Evolutionary conservation across 768 basidiomycete species (phyloP).

Genomic region (Suillus hirtellus): DNA sequence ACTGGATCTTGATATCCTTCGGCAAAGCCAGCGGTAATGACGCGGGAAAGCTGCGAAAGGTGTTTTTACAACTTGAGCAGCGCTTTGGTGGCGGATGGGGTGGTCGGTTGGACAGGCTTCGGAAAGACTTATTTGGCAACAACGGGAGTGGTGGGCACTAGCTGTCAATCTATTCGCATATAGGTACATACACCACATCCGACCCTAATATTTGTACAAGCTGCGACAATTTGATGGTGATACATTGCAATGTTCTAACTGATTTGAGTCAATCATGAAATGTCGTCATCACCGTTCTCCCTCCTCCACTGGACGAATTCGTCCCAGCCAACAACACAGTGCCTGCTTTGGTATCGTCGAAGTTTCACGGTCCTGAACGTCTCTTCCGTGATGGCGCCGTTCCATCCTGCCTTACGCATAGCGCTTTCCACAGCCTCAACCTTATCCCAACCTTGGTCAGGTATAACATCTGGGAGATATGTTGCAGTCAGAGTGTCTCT

Average conservation of each 20-base stretch:
- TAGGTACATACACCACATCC: slow-evolving; percentile 10
- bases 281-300: slow-evolving; percentile 40
- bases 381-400: slow-evolving; percentile 78
- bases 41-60: slow-evolving; percentile 46
- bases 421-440: slow-evolving; percentile 88
- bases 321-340: slow-evolving; percentile 67
- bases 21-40: slow-evolving; percentile 59
- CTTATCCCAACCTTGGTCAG: slow-evolving; percentile 93
- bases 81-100: slow-evolving; percentile 51
- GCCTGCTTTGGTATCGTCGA: slow-evolving; percentile 79
- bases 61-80: slow-evolving; percentile 57
- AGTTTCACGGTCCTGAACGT: slow-evolving; percentile 73
- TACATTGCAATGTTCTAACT: slow-evolving; percentile 3
- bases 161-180: slow-evolving; percentile 9
- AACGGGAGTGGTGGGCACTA: slow-evolving; percentile 7
- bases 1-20: slow-evolving; percentile 71
- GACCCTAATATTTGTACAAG: slow-evolving; percentile 15
- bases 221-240: slow-evolving; percentile 15
- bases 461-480: slow-evolving; percentile 90
- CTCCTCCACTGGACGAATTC: slow-evolving; percentile 79
- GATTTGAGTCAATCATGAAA: slow-evolving; percentile 20
- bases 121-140: slow-evolving; percentile 38
- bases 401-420: slow-evolving; percentile 93
- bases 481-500: slow-evolving; percentile 77
- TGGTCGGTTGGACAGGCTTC: slow-evolving; percentile 45